Evolutionary conservation across 306 rosid genomes (phyloP), one percentile per base, ranked within the genome.

Genomic region (Prunus padus): DNA sequence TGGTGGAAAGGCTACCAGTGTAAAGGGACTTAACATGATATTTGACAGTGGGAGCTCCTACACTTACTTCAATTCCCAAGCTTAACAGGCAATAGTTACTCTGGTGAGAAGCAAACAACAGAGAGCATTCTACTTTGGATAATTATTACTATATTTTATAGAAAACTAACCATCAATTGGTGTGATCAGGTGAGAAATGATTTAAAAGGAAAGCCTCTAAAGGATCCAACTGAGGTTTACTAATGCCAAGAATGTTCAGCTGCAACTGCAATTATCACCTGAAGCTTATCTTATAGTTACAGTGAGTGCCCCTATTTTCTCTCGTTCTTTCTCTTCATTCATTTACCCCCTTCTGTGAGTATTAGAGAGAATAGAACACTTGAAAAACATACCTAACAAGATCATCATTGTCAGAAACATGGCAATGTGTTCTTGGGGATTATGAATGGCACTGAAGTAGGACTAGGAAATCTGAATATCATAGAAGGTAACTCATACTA

Each of bases 31-130:
- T 51, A 31, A 72, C 19, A 46, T 89, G 22, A 71, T 84, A 44
- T 94, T 94, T 83, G 97, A 92, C 71, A 94, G 97, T 76, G 96
- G 98, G 5, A 87, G 93, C 86, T 83, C 98, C 15, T 94, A 90
- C 79, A 82, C 95, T 18, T 92, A 94, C 83, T 81, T 94, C 78
- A 90, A 78, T 78, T 25, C 89, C 61, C 71, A 72, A 76, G 82
- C 85, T 76, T 86, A 90, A 52, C 50, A 64, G 33, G 76, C 80
- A 15, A 15, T 84, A 64, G 45, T 86, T 65, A 57, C 81, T 66
- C 71, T 81, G 90, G 97, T 94, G 77, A 89, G 89, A 81, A 52
- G 12, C 49, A 47, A 74, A 46, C 18, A 65, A 54, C 25, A 3
- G 52, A 61, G 47, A 42, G 44, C 28, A 12, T 31, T 33, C 31